phyloP scores from a whole-genome alignment of 768 basidiomycete genomes.

The Boletus reticuloceps region DNA sequence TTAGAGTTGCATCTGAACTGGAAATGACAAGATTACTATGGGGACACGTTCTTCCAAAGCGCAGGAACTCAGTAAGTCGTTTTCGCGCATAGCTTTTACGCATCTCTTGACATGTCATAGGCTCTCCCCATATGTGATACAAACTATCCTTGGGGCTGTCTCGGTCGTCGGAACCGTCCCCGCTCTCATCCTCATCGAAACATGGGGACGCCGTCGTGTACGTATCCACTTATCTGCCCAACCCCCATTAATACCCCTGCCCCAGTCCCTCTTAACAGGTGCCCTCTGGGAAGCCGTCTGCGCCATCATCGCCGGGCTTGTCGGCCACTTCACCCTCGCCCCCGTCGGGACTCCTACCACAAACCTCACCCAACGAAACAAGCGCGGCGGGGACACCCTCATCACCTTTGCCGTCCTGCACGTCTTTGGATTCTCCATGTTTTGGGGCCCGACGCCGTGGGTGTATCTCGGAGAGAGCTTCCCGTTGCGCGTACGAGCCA shows the following conservation, averaged over 20 bases:
- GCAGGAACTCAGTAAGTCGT: constrained; percentile 56
- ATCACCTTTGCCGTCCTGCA: constrained; percentile 78
- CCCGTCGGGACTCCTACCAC: constrained; percentile 44
- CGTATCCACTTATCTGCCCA: constrained; percentile 26
- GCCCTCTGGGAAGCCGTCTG: constrained; percentile 58
- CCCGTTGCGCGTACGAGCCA: constrained; percentile 74
- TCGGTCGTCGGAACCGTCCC: constrained; percentile 73
- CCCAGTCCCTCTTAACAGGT: constrained; percentile 31
- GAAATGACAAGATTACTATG: constrained; percentile 11
- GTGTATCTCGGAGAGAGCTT: constrained; percentile 81
- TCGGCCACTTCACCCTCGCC: constrained; percentile 67
- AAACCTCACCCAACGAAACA: constrained; percentile 52
- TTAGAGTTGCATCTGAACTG: not conserved
- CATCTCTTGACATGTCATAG: constrained; percentile 22
- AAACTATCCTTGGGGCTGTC: constrained; percentile 68
- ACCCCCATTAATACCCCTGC: too few relatives aligned
- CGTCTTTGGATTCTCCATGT: constrained; percentile 65
- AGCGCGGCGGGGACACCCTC: constrained; percentile 45
- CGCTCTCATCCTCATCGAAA: constrained; percentile 65
- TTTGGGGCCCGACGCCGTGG: constrained; percentile 78
- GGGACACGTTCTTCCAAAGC: constrained; percentile 37
- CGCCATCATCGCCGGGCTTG: constrained; percentile 64
- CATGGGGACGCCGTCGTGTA: constrained; percentile 68
- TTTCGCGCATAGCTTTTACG: not conserved
- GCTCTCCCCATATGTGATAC: constrained; percentile 67